phyloP scores from a whole-genome alignment of 805 yeast genomes.

The Pichia ethanolica region DNA sequence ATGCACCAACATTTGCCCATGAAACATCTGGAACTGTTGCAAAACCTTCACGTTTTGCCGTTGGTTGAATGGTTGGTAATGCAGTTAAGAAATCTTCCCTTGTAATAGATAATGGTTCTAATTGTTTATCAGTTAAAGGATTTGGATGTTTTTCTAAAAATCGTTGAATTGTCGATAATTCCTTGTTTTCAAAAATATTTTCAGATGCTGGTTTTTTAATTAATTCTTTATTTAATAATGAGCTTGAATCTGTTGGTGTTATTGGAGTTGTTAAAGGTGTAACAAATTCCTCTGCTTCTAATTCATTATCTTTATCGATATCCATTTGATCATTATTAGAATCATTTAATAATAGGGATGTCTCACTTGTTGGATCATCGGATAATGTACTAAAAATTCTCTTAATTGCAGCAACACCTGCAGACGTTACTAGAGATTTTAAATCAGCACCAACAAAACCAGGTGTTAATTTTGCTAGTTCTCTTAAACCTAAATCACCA shows the following conservation, averaged over 20 bases:
- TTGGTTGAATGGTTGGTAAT: constrained; percentile 89
- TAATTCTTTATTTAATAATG: background rate
- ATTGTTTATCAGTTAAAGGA: constrained; percentile 68
- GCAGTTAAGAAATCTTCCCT: constrained; percentile 79
- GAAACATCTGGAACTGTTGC: constrained; percentile 97
- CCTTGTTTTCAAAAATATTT: constrained; percentile 4
- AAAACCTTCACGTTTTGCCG: constrained; percentile 96
- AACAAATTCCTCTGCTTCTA: background rate
- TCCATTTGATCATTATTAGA: background rate
- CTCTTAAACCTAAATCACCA: constrained; percentile 61
- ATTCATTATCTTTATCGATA: constrained; percentile 1
- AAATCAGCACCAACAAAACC: constrained; percentile 98
- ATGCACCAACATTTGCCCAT: constrained; percentile 93
- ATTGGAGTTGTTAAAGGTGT: constrained; percentile 3
- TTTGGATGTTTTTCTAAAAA: constrained; percentile 71
- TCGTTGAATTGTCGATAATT: constrained; percentile 55
- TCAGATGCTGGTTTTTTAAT: background rate
- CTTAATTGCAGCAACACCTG: constrained; percentile 90
- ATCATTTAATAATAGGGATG: constrained; percentile 3
- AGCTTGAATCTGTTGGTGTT: constrained; percentile 5
- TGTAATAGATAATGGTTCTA: constrained; percentile 67
- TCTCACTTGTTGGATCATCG: constrained; percentile 15
- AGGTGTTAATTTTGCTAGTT: constrained; percentile 86
- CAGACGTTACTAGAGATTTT: constrained; percentile 88
- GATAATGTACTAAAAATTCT: constrained; percentile 67